Evolutionary conservation across 2,329 filamentous ascomycete species (phyloP).

Genomic region (Monilinia aucupariae): DNA sequence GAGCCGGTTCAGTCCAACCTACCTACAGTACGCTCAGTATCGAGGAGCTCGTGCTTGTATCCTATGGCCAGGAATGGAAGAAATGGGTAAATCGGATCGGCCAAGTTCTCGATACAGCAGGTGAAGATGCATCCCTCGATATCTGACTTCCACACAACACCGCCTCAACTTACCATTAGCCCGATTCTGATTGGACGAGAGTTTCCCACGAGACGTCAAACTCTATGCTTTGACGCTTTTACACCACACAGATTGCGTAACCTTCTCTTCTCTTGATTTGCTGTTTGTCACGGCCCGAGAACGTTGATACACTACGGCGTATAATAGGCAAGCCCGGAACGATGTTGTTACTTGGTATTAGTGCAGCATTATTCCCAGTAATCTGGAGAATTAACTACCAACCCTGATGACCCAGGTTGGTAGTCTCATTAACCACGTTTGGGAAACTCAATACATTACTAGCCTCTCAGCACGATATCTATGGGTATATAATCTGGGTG

Average conservation of each 20-base stretch:
- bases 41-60: constrained; percentile 22
- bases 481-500: no score
- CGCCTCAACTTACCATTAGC: background rate
- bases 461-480: no score
- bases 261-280: background rate
- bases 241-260: background rate
- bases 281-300: background rate
- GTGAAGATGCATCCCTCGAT: background rate
- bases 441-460: no score
- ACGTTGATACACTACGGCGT: background rate
- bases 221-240: background rate
- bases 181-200: background rate
- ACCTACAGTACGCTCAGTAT: background rate
- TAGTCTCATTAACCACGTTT: no score
- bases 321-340: no score
- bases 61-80: constrained; percentile 23
- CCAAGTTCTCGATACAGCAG: constrained; percentile 8
- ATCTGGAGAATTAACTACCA: background rate
- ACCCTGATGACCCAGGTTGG: no score
- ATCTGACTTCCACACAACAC: background rate
- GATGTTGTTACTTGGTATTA: background rate
- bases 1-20: background rate
- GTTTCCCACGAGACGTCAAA: background rate
- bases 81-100: constrained; percentile 20
- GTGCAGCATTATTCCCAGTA: background rate